Conservation (phyloP, 2,329 filamentous ascomycete species). For the Apiospora koreana region DNA sequence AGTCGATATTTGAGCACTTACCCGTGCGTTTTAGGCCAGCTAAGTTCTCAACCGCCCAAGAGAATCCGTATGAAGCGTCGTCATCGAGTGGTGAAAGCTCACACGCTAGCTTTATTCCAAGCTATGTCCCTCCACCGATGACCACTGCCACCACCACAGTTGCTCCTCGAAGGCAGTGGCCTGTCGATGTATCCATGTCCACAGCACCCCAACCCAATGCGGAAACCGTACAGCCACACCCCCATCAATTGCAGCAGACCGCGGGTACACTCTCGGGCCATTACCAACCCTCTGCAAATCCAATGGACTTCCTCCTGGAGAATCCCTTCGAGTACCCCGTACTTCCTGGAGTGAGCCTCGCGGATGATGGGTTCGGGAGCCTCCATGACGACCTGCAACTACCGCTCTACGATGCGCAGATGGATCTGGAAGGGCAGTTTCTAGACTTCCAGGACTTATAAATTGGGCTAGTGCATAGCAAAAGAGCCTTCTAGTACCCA, state of each 20-base stretch:
- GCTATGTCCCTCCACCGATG: background rate
- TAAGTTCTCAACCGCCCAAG: background rate
- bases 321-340: constrained; percentile 17
- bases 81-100: background rate
- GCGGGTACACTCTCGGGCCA: background rate
- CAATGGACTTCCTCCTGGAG: constrained; percentile 11
- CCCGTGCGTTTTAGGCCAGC: background rate
- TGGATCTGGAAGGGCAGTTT: constrained; percentile 18
- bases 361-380: background rate
- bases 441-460: background rate
- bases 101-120: background rate
- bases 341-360: constrained; percentile 13
- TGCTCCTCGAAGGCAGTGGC: background rate
- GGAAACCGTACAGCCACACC: background rate
- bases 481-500: too few relatives aligned
- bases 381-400: constrained; percentile 8
- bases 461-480: too few relatives aligned
- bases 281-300: background rate
- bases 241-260: background rate
- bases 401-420: constrained; percentile 17
- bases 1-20: constrained; percentile 16
- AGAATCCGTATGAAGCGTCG: background rate
- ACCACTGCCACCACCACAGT: background rate
- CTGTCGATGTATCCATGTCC: background rate
- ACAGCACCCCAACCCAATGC: background rate